Base-by-base conservation (phyloP, 2,329 filamentous ascomycete genomes). In the Sporothrix curviconia region DNA sequence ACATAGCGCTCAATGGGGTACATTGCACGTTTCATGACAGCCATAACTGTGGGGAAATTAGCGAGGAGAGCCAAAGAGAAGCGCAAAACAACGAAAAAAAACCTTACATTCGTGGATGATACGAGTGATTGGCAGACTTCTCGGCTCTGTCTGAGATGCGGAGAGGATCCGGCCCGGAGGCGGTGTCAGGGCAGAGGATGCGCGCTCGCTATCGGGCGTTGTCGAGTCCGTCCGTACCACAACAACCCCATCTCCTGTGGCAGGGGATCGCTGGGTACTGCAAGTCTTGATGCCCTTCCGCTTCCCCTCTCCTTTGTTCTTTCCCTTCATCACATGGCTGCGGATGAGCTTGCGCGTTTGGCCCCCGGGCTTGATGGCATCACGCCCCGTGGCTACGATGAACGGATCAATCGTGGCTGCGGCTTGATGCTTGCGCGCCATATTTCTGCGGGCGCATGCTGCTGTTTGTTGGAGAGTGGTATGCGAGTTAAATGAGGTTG, bases 311-410 rank as follows among this genome's bases (percentile, higher is more conserved):
- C 53, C 43, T 14, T 32, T 64, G 55, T 75, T 75, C 61, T 73
- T 75, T 5, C 73, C 73, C 15, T 68, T 66, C 74, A 76, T 76
- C 1, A 75, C 73, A 67, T 72, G 69, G 58, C 69, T 71, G 47
- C 71, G 67, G 61, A 74, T 74, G 39, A 72, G 58, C 61, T 69
- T 71, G 47, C 70, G 68, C 25, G 65, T 64, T 14, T 68, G 61
- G 12, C 66, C 62, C 40, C 70, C 65, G 3, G 65, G 60, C 46
- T 69, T 70, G 28, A 65, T 60, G 12, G 57, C 47, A 25, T 42
- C 50, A 9, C 15, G 36, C 17, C 50, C 50, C 7, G 50, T 53
- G 24, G 50, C 50, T 7, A 53, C 50, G n/a, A 53, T 53, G 14
- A 53, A 53, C 14, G 50, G 17, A 15, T 42, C 34, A 22, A n/a